Conservation (phyloP, 139 green algal species). For the Micractinium sp. region DNA sequence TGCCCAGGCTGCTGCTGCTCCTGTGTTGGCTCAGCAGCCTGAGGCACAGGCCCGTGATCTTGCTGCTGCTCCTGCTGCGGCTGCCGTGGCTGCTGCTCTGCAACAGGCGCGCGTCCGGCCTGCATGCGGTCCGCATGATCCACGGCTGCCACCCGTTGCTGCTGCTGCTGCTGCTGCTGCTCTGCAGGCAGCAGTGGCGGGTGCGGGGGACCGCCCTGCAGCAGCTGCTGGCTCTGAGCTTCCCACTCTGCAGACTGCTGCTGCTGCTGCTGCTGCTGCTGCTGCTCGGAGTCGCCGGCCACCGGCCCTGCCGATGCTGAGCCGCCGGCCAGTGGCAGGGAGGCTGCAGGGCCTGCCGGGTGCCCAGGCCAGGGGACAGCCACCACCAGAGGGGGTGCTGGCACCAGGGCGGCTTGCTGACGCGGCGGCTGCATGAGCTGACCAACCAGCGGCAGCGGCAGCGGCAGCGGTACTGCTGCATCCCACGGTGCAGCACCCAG, state of each 20-base stretch:
- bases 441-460: background rate
- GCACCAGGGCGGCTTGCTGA: background rate
- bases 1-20: background rate
- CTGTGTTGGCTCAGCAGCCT: background rate
- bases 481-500: too few species aligned
- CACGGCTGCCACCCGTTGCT: background rate
- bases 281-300: background rate
- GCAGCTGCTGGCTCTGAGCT: background rate
- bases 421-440: background rate
- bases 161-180: background rate
- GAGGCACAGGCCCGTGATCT: background rate
- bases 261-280: background rate
- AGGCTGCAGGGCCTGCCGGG: background rate
- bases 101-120: background rate
- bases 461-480: background rate
- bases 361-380: background rate
- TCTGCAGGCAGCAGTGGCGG: background rate
- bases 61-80: background rate
- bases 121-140: background rate
- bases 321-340: background rate
- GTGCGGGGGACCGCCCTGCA: background rate
- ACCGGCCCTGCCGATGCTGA: background rate
- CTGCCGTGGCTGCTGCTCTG: background rate
- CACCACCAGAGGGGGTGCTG: background rate
- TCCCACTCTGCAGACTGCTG: background rate